Evolutionary conservation across 768 basidiomycete species (phyloP).

Genomic region (Tricholoma matsutake): DNA sequence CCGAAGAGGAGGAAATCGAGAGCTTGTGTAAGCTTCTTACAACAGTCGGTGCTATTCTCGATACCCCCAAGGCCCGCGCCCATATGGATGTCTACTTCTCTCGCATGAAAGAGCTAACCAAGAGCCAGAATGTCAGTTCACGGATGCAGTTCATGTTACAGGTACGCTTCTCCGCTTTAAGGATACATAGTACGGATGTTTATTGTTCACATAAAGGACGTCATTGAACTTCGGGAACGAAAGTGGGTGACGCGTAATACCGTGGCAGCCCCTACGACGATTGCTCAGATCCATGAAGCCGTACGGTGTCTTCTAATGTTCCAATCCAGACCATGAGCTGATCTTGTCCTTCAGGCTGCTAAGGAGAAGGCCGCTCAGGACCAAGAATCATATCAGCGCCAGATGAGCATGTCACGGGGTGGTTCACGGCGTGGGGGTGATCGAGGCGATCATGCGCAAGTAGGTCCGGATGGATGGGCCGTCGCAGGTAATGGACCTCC

Average conservation of each 20-base stretch:
- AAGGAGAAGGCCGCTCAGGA: constrained; percentile 73
- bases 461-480: constrained; percentile 87
- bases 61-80: constrained; percentile 74
- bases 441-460: constrained; percentile 52
- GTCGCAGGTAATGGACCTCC: constrained; percentile 51
- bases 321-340: constrained; percentile 3
- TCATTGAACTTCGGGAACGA: constrained; percentile 82
- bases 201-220: constrained; percentile 55
- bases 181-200: constrained; percentile 2
- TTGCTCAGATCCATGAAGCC: constrained; percentile 84
- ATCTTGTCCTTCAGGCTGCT: constrained; percentile 51
- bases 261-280: constrained; percentile 78
- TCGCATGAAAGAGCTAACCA: constrained; percentile 80
- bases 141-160: constrained; percentile 96
- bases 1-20: constrained; percentile 98
- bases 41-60: constrained; percentile 83
- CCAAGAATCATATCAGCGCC: constrained; percentile 57
- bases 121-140: constrained; percentile 71
- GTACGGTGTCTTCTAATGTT: constrained; percentile 43
- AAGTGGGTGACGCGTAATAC: constrained; percentile 76
- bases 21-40: constrained; percentile 89
- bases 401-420: constrained; percentile 81
- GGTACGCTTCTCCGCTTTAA: constrained; percentile 44
- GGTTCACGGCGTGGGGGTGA: constrained; percentile 87
- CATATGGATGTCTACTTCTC: constrained; percentile 94